Percentiles rank a stretch among this genome's conserved stretches.
These are phyloP conservation scores for Hypoxylon sp. DNA, from an alignment of 2,329 filamentous ascomycete genomes.

Conservation along the genomic window DNA sequence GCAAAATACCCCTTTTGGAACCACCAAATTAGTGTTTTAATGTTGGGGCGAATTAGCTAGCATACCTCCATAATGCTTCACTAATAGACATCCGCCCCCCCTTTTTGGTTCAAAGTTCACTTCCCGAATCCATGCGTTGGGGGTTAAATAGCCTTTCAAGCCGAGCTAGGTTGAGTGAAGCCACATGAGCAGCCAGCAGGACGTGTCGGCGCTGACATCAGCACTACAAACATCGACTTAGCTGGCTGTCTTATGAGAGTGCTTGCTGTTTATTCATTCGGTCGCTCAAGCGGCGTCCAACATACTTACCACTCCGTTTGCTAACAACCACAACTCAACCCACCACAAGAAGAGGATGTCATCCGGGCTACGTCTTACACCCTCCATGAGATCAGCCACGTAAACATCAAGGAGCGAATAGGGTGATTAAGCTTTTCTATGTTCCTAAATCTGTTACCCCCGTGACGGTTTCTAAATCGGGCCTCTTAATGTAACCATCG, in stretches of 20 bases:
- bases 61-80: slow-evolving; percentile 11
- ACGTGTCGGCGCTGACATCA: slow-evolving; percentile 31
- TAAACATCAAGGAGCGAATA: slow-evolving; percentile 13
- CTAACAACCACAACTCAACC: slow-evolving; percentile 9
- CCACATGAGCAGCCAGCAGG: slow-evolving; percentile 15
- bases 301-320: slow-evolving; percentile 14
- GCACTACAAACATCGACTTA: slow-evolving; percentile 20
- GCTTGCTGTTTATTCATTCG: slow-evolving; percentile 1
- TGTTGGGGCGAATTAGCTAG: slow-evolving; percentile 1
- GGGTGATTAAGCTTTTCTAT: neutral
- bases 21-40: neutral
- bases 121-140: neutral
- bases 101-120: slow-evolving; percentile 4
- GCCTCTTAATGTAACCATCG: neutral
- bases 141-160: slow-evolving; percentile 17
- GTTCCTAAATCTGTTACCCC: neutral
- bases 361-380: slow-evolving; percentile 8
- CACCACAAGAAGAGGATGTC: slow-evolving; percentile 17
- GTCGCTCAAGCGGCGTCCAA: slow-evolving; percentile 2
- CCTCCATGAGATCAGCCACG: slow-evolving; percentile 21
- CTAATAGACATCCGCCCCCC: slow-evolving; percentile 14
- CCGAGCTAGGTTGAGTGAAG: slow-evolving; percentile 9
- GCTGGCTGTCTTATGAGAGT: slow-evolving; percentile 8
- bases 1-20: neutral
- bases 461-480: slow-evolving; percentile 10